phyloP scores from a whole-genome alignment of 306 rosid genomes.

The Begonia fuchsioides region DNA sequence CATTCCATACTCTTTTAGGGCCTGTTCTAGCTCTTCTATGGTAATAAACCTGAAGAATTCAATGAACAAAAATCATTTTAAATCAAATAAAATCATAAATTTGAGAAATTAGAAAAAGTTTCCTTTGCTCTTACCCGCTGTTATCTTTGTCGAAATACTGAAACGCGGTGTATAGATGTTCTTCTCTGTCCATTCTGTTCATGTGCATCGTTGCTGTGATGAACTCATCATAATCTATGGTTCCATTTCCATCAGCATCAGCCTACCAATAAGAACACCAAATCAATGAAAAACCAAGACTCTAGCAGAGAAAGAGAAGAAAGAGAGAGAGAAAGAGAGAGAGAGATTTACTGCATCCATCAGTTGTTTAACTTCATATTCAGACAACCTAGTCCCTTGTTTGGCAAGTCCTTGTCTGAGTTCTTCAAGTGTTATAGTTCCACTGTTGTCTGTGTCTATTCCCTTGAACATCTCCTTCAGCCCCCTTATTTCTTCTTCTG shows the following conservation, averaged over 20 bases:
- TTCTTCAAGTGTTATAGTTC: conserved; percentile 93
- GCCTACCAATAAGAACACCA: conserved; percentile 28
- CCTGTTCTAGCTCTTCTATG: conserved; percentile 83
- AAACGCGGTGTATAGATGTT: conserved; percentile 94
- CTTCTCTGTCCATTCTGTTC: conserved; percentile 91
- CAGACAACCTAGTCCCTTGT: conserved; percentile 83
- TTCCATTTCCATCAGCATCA: conserved; percentile 96
- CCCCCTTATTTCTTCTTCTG: conserved; percentile 98
- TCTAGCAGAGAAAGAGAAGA: background rate
- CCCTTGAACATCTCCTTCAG: conserved; percentile 83
- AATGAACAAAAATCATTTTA: no score
- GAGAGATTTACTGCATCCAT: conserved; percentile 73
- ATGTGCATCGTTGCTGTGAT: conserved; percentile 95
- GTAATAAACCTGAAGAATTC: conserved; percentile 47
- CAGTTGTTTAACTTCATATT: conserved; percentile 69
- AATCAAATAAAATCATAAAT: no score
- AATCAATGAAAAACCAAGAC: no score
- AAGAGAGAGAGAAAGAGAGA: background rate
- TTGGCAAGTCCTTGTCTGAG: conserved; percentile 89
- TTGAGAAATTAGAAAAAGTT: no score
- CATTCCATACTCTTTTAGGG: conserved; percentile 70
- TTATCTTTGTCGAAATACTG: conserved; percentile 83
- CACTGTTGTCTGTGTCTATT: conserved; percentile 89
- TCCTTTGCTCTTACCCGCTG: conserved; percentile 52
- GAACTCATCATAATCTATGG: conserved; percentile 91